Percentiles rank a stretch among this genome's conserved stretches.
Evolutionary conservation across 208 protist species (phyloP).

Genomic region (Strigomonas galati): DNA sequence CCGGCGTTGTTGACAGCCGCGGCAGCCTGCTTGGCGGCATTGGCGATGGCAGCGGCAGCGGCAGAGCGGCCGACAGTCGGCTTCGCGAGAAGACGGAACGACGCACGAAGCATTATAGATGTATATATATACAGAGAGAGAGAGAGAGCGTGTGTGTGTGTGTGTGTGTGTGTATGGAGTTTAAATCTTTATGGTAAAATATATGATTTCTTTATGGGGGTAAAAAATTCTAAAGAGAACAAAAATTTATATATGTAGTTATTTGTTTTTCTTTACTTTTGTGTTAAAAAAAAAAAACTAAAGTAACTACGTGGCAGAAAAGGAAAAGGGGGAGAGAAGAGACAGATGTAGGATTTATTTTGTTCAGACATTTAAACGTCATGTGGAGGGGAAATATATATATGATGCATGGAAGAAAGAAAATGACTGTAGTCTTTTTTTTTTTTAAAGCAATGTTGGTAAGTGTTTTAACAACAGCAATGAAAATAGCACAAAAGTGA

Average conservation of each 20-base stretch:
- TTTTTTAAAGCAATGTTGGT: no score
- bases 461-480: neutral
- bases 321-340: neutral
- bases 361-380: no score
- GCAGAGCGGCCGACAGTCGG: neutral
- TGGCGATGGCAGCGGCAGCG: neutral
- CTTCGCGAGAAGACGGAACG: neutral
- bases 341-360: no score
- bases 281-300: neutral
- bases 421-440: no score
- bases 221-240: no score
- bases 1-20: neutral
- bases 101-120: neutral
- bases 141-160: no score
- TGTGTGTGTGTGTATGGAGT: no score
- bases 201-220: no score
- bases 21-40: neutral
- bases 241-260: neutral
- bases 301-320: neutral
- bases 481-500: neutral
- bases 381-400: no score
- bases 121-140: no score
- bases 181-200: no score
- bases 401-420: no score
- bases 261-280: neutral